phyloP scores from a whole-genome alignment of 169 alveolate genomes.

The Eimeria necatrix region DNA sequence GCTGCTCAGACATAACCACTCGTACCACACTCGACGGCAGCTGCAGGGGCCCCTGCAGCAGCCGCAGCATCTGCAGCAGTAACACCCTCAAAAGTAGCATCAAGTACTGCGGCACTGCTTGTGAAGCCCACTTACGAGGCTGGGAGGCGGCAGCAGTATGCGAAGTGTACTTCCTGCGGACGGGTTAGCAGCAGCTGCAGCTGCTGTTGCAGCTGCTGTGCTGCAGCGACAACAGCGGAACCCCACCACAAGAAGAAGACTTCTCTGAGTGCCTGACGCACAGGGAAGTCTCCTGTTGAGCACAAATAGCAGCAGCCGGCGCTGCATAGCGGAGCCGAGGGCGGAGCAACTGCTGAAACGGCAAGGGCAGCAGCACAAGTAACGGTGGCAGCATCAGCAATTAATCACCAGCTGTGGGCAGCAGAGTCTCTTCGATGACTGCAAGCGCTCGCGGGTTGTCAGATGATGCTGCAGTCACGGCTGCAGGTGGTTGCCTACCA shows the following conservation, averaged over 20 bases:
- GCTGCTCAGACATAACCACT: neutral
- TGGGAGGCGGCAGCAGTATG: neutral
- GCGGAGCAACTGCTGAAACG: neutral
- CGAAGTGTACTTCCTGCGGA: neutral
- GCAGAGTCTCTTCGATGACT: neutral
- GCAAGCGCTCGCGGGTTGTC: neutral
- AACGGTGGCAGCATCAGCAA: neutral
- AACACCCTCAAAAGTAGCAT: neutral
- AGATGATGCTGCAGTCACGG: neutral
- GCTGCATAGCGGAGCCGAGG: neutral
- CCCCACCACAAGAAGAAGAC: too few species aligned
- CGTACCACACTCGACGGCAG: neutral
- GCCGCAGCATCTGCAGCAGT: slow-evolving; percentile 1
- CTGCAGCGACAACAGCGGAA: too few species aligned
- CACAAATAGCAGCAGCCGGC: neutral
- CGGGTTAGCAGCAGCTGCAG: neutral
- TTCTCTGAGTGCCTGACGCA: too few species aligned
- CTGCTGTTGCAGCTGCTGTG: neutral
- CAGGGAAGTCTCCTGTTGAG: neutral
- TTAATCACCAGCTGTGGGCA: neutral
- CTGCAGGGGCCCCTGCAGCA: slow-evolving; percentile 1
- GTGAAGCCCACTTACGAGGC: too few species aligned
- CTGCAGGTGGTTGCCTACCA: neutral
- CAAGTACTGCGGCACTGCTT: neutral
- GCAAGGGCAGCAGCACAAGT: neutral